Percentiles rank a stretch among this genome's conserved stretches.
phyloP scores from a whole-genome alignment of 495 filamentous ascomycete genomes.

The Copromyces sp. region DNA sequence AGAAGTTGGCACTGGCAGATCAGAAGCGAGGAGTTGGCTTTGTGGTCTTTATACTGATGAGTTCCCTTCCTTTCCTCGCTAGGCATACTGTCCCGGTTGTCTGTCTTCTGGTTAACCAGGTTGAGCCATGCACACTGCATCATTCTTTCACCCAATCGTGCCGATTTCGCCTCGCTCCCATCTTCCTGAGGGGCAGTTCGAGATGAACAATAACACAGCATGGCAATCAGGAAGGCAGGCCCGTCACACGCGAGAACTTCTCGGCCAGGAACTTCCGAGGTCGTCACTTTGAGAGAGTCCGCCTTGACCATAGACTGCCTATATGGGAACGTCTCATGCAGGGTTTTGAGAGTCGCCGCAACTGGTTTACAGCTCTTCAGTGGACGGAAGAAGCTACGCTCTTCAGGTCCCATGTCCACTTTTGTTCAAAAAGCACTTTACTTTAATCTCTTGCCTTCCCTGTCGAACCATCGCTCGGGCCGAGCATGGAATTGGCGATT shows the following conservation, averaged over 20 bases:
- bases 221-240: slow-evolving; percentile 41
- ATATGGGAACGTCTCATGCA: neutral
- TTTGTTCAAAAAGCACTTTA: slow-evolving; percentile 24
- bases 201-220: neutral
- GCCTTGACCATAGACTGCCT: neutral
- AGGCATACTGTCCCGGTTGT: neutral
- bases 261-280: slow-evolving; percentile 38
- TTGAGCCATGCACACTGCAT: neutral
- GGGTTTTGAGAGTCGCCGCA: neutral
- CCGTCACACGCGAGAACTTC: slow-evolving; percentile 27
- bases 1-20: neutral
- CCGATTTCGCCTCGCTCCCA: neutral
- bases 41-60: slow-evolving; percentile 27
- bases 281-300: neutral
- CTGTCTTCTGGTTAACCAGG: neutral
- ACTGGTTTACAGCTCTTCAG: neutral
- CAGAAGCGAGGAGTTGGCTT: slow-evolving; percentile 11
- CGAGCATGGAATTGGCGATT: slow-evolving; percentile 18
- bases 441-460: slow-evolving; percentile 16
- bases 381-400: neutral
- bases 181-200: neutral
- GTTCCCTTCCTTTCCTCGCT: neutral
- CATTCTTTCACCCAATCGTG: neutral
- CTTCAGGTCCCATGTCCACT: slow-evolving; percentile 22
- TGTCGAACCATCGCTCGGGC: slow-evolving; percentile 16